Evolutionary conservation across 768 basidiomycete species (phyloP).

Genomic region (Symmetrospora coprosmae): DNA sequence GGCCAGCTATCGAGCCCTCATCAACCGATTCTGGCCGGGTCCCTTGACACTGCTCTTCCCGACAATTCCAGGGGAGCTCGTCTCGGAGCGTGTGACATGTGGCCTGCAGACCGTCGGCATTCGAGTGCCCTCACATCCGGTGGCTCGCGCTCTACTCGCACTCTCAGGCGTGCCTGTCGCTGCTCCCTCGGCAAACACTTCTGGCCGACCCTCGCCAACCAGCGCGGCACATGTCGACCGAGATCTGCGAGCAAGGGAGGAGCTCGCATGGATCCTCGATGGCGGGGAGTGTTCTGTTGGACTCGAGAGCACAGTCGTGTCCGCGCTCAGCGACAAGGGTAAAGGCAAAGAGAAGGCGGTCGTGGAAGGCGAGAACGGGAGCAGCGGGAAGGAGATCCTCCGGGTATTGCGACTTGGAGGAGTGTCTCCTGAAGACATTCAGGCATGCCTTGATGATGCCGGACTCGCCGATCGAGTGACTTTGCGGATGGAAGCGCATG

Average conservation of each 20-base stretch:
- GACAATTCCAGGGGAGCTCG: neutral
- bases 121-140: conserved; percentile 84
- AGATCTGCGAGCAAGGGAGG: conserved; percentile 50
- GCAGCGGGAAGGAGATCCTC: conserved; percentile 48
- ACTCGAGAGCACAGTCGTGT: conserved; percentile 87
- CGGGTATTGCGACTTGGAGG: conserved; percentile 84
- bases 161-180: conserved; percentile 61
- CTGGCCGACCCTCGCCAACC: conserved; percentile 87
- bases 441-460: conserved; percentile 38
- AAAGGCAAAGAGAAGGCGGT: neutral
- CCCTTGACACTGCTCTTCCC: conserved; percentile 85
- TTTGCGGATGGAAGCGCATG: neutral
- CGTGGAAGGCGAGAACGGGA: neutral
- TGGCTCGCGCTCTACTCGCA: conserved; percentile 77
- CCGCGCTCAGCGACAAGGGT: conserved; percentile 47
- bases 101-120: conserved; percentile 59
- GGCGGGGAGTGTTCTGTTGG: conserved; percentile 85
- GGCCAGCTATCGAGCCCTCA: conserved; percentile 54
- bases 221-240: conserved; percentile 65
- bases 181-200: conserved; percentile 88
- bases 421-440: conserved; percentile 73
- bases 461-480: conserved; percentile 20
- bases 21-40: conserved; percentile 85
- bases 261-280: conserved; percentile 60
- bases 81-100: conserved; percentile 68